Base-by-base conservation (phyloP, 257 asterid species). In the Cordia subcordata region DNA sequence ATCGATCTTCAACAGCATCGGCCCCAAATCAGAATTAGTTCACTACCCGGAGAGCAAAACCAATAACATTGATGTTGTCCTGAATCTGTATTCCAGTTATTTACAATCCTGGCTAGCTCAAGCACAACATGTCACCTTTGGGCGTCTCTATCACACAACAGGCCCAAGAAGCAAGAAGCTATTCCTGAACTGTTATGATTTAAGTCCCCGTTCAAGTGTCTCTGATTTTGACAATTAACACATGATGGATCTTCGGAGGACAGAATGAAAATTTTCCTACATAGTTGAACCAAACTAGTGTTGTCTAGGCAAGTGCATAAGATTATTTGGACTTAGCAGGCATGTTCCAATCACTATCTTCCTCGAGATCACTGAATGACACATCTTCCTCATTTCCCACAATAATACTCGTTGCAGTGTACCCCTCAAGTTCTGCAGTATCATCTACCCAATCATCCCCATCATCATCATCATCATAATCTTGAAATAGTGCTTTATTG, bases 331-430 rank as follows among this genome's bases (percentile, higher is more conserved):
- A 61, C 63, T 80, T 88, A 20, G 62, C 22, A 63, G 97, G 94
- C 61, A 85, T 35, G 22, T 65, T 64, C 65, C 69, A 77, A 73
- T 86, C 94, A 53, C 68, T 65, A 69, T 89, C 97, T 57, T 93
- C 95, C 77, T 89, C 99, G 60, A 93, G 87, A 77, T 93, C 99
- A 73, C 99, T 93, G 69, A 93, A 93, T 5, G 99, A 93, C 67
- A 93, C 85, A 20, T 93, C 99, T 49, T 93, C 99, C 71, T 80
- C 99, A 64, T 85, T 79, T 67, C 72, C 66, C 59, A 72, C 50
- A 54, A 66, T 46, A 38, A 50, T 46, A 40, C 79, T 58, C 57
- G 71, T 65, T 49, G 79, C 67, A 0, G 72, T 61, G 40, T 80
- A 85, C 53, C 87, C 96, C 63, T 80, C 81, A 58, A 93, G 77